Evolutionary conservation across 805 yeast genomes (phyloP).

Genomic region (Wickerhamiella sorbophila): DNA sequence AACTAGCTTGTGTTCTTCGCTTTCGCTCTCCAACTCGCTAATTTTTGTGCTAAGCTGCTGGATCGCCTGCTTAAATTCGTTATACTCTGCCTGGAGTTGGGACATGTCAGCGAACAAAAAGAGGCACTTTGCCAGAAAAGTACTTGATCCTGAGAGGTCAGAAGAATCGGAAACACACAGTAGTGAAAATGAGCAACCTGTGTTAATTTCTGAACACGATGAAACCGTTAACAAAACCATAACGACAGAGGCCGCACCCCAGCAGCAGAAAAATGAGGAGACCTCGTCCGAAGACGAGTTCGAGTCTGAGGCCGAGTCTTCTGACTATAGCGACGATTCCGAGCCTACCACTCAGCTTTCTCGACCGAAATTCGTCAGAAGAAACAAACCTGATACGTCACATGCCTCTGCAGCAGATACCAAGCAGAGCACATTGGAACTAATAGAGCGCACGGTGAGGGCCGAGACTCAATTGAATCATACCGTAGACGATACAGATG

Average conservation of each 20-base stretch:
- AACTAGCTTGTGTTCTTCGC: constrained; percentile 39
- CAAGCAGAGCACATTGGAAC: constrained; percentile 2
- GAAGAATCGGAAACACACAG: too few relatives aligned
- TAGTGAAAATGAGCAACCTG: too few relatives aligned
- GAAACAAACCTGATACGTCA: neutral
- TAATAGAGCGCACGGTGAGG: neutral
- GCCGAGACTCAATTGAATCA: neutral
- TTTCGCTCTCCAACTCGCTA: constrained; percentile 29
- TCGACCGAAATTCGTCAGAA: constrained; percentile 12
- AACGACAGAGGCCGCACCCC: neutral
- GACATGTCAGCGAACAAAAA: constrained; percentile 36
- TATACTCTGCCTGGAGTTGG: constrained; percentile 29
- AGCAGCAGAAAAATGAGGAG: constrained; percentile 9
- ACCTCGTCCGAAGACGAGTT: constrained; percentile 36
- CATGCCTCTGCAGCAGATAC: neutral
- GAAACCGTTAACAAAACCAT: neutral
- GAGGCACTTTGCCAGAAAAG: neutral
- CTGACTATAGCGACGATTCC: neutral
- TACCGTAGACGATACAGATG: constrained; percentile 46
- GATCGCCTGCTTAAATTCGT: constrained; percentile 25
- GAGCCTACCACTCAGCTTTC: constrained; percentile 4
- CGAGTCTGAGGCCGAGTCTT: constrained; percentile 27
- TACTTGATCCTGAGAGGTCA: too few relatives aligned
- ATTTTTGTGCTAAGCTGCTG: constrained; percentile 27
- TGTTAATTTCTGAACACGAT: too few relatives aligned